Percentiles rank a stretch among this genome's conserved stretches.
Conservation (phyloP, 306 rosid species). For the Lathyrus oleraceus region DNA sequence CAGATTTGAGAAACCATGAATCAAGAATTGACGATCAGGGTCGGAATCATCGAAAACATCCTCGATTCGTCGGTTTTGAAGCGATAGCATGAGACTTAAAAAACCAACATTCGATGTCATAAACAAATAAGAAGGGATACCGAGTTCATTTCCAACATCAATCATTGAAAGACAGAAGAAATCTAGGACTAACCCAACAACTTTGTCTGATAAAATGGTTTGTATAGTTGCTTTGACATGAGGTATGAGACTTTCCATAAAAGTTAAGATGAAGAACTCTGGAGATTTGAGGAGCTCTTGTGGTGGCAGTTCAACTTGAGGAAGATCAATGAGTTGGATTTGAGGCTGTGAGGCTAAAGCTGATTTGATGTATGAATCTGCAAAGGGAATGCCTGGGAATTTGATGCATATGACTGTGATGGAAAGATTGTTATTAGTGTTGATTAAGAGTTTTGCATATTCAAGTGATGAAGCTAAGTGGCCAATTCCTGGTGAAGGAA, state of each 20-base stretch:
- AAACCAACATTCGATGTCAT: slow-evolving; percentile 46
- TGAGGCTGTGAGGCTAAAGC: slow-evolving; percentile 40
- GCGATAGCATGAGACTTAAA: slow-evolving; percentile 40
- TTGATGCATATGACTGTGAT: slow-evolving; percentile 51
- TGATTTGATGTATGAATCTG: slow-evolving; percentile 48
- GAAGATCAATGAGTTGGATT: slow-evolving; percentile 52
- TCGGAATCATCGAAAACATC: slow-evolving; percentile 41
- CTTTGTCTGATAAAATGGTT: slow-evolving; percentile 25
- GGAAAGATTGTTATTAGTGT: slow-evolving; percentile 35
- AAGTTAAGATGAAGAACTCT: slow-evolving; percentile 15
- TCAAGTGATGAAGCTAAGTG: slow-evolving; percentile 54
- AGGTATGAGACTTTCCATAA: slow-evolving; percentile 42
- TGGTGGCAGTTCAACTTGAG: slow-evolving; percentile 43
- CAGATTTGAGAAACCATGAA: slow-evolving; percentile 44
- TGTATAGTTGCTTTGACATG: slow-evolving; percentile 36
- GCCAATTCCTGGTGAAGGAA: slow-evolving; percentile 53
- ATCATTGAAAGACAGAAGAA: slow-evolving; percentile 53
- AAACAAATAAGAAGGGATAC: slow-evolving; percentile 51
- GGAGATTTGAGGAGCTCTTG: slow-evolving; percentile 31
- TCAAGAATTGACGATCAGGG: slow-evolving; percentile 22
- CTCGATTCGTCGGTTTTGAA: slow-evolving; percentile 32
- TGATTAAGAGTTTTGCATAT: slow-evolving; percentile 48
- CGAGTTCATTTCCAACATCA: slow-evolving; percentile 50
- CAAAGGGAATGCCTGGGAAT: slow-evolving; percentile 20
- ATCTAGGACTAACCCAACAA: slow-evolving; percentile 54